phyloP scores from a whole-genome alignment of 2,329 filamentous ascomycete species.

The Onygenales sp. region DNA sequence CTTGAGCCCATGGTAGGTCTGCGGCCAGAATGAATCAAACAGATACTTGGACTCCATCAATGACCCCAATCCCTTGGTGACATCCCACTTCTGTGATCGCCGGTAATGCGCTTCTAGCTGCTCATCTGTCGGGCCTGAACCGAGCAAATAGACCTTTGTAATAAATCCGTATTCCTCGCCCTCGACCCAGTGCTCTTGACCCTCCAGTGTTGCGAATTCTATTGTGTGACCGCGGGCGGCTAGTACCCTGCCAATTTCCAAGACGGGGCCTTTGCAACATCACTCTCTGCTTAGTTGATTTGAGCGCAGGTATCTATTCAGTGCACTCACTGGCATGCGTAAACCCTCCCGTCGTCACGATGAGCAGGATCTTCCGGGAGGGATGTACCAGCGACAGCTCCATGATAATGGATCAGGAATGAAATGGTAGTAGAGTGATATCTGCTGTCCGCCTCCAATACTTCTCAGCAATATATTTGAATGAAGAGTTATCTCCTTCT shows the following conservation, averaged over 20 bases:
- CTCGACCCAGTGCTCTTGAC: conserved; percentile 27
- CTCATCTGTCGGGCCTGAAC: conserved; percentile 19
- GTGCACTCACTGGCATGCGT: conserved; percentile 22
- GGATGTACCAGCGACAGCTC: no score
- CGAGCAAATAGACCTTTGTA: conserved; percentile 22
- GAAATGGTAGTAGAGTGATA: no score
- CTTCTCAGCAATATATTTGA: no score
- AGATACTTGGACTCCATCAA: conserved; percentile 28
- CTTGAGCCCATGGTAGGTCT: conserved; percentile 18
- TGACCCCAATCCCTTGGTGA: conserved; percentile 21
- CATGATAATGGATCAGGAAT: no score
- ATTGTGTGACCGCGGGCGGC: conserved; percentile 26
- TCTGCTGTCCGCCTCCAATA: no score
- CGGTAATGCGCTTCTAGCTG: conserved; percentile 26
- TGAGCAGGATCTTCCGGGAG: conserved; percentile 18
- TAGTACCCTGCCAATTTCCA: conserved; percentile 27
- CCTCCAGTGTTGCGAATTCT: conserved; percentile 30
- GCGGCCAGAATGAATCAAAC: conserved; percentile 30
- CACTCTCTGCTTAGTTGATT: neutral
- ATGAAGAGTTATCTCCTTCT: no score
- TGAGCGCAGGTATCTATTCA: neutral
- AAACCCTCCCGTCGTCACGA: conserved; percentile 28
- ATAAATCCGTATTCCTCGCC: conserved; percentile 18
- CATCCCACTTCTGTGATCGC: conserved; percentile 25
- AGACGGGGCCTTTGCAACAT: conserved; percentile 20